These are phyloP conservation scores for Calocera viscosa DNA, from an alignment of 768 basidiomycete species.

Conservation along the genomic window DNA sequence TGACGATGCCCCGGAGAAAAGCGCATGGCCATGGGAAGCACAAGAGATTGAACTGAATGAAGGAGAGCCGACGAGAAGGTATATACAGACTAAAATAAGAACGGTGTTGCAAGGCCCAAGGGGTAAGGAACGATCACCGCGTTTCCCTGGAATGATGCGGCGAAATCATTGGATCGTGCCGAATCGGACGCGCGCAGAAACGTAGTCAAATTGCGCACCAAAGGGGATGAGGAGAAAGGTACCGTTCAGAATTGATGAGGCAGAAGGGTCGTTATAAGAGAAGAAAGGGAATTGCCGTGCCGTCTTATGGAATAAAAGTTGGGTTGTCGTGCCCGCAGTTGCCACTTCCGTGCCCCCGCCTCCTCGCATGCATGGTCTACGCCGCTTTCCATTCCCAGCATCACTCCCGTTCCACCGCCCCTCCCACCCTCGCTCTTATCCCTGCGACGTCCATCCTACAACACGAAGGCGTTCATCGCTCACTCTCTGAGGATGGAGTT, in stretches of 20 bases:
- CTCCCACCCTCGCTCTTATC: neutral
- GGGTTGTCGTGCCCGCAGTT: neutral
- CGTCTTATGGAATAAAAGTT: slow-evolving; percentile 5
- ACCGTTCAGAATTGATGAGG: neutral
- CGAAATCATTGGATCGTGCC: neutral
- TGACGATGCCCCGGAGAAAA: too few species aligned
- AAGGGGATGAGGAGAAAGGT: neutral
- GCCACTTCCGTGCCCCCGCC: neutral
- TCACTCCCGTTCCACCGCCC: too few species aligned
- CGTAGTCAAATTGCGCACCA: slow-evolving; percentile 6
- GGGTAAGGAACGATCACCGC: neutral
- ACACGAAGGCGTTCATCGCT: neutral
- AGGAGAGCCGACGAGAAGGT: too few species aligned
- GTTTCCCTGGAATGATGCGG: neutral
- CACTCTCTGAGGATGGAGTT: neutral
- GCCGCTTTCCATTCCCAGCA: too few species aligned
- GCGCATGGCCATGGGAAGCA: too few species aligned
- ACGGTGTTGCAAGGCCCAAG: neutral
- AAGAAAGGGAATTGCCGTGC: neutral
- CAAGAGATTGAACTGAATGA: too few species aligned
- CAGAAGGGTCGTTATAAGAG: neutral
- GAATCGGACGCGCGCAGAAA: neutral
- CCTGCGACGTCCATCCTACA: neutral
- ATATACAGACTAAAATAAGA: too few species aligned
- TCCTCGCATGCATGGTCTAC: neutral